A percentile compares a stretch with the other conserved stretches of the same genome.
These are phyloP conservation scores for Boeremia exigua DNA, from an alignment of 2,329 filamentous ascomycete species.

Conservation along the genomic window DNA sequence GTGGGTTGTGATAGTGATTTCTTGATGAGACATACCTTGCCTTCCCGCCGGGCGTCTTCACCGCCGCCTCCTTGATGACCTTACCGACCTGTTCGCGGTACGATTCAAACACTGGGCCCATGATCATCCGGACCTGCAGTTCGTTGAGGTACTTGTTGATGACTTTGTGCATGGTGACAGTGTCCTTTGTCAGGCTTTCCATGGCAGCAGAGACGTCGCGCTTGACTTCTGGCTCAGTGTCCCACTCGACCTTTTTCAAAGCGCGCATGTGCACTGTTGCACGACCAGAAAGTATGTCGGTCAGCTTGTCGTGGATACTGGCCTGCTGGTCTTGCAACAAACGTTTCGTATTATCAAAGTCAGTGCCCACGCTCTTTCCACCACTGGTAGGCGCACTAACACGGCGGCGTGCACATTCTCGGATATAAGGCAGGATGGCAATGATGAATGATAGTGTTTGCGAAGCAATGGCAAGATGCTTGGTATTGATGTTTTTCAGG, in stretches of 20 bases:
- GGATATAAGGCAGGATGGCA: constrained; percentile 83
- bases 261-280: constrained; percentile 75
- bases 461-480: constrained; percentile 89
- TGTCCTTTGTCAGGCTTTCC: constrained; percentile 87
- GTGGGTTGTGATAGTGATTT: background rate
- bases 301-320: constrained; percentile 88
- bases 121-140: constrained; percentile 78
- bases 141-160: constrained; percentile 82
- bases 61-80: constrained; percentile 69
- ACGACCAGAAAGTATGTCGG: constrained; percentile 87
- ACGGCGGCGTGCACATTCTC: constrained; percentile 88
- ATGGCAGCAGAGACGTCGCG: constrained; percentile 71
- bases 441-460: constrained; percentile 89
- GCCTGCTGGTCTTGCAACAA: constrained; percentile 88
- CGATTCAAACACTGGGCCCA: constrained; percentile 81
- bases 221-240: constrained; percentile 54
- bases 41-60: constrained; percentile 71
- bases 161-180: constrained; percentile 81
- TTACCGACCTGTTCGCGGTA: constrained; percentile 81
- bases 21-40: constrained; percentile 64
- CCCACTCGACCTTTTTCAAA: constrained; percentile 79
- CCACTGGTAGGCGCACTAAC: constrained; percentile 42
- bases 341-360: constrained; percentile 87
- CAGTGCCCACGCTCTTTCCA: constrained; percentile 63
- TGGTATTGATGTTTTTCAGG: constrained; percentile 88